phyloP scores from a whole-genome alignment of 495 filamentous ascomycete species.

The Trichoderma erinaceum region DNA sequence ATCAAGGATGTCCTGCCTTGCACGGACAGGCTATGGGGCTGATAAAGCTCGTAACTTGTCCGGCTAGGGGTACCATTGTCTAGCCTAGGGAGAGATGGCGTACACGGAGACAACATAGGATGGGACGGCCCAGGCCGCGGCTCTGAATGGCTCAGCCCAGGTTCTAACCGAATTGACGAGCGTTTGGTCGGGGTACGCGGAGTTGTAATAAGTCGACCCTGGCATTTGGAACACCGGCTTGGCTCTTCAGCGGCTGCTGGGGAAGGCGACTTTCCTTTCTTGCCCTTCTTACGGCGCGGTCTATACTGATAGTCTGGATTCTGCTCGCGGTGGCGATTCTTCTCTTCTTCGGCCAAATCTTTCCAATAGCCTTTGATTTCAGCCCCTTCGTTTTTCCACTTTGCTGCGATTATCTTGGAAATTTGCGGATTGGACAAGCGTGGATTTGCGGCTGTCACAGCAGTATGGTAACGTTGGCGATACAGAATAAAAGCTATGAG shows the following conservation, averaged over 20 bases:
- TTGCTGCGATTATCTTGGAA: constrained; percentile 93
- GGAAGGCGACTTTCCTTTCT: constrained; percentile 24
- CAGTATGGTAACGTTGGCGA: constrained; percentile 84
- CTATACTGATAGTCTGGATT: constrained; percentile 95
- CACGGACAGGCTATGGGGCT: background rate
- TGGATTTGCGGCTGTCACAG: constrained; percentile 73
- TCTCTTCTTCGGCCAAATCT: constrained; percentile 87
- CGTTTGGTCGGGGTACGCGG: constrained; percentile 50
- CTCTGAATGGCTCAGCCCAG: background rate
- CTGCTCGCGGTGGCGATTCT: constrained; percentile 78
- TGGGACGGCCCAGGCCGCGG: background rate
- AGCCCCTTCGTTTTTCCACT: constrained; percentile 72
- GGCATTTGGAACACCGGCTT: constrained; percentile 54
- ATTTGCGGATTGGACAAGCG: constrained; percentile 94
- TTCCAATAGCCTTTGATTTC: constrained; percentile 87
- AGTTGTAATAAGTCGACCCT: constrained; percentile 52
- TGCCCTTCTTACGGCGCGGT: constrained; percentile 61
- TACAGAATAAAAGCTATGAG: constrained; percentile 91
- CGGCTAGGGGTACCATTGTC: background rate
- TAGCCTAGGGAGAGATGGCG: constrained; percentile 2
- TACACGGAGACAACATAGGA: background rate
- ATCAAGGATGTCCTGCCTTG: background rate
- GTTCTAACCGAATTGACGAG: constrained; percentile 30
- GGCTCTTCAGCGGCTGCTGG: constrained; percentile 38
- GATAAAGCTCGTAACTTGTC: background rate